These are phyloP conservation scores for Cytauxzoon felis DNA, from an alignment of 169 alveolate species.

Conservation along the genomic window DNA sequence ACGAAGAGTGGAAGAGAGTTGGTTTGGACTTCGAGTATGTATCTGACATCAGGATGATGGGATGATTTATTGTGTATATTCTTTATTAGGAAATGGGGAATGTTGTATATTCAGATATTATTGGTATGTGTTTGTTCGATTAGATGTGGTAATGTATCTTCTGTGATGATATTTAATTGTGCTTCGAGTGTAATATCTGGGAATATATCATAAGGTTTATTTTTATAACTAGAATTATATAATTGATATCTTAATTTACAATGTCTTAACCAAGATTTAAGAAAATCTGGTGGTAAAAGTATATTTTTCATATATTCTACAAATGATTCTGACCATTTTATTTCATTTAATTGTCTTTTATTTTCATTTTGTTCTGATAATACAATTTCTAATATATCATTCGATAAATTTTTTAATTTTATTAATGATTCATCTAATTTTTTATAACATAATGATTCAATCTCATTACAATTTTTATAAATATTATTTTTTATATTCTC, in stretches of 20 bases:
- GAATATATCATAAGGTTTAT: conserved; percentile 41
- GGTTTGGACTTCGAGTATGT: too few species aligned
- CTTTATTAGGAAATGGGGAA: too few species aligned
- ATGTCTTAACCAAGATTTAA: conserved; percentile 67
- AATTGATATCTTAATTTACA: conserved; percentile 64
- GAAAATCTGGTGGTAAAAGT: conserved; percentile 59
- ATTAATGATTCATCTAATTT: conserved; percentile 39
- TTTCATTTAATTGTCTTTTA: conserved; percentile 48
- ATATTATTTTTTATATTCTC: conserved; percentile 7
- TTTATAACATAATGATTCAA: conserved; percentile 57
- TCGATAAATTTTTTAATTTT: conserved; percentile 20
- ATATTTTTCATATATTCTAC: conserved; percentile 47
- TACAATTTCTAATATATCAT: conserved; percentile 28
- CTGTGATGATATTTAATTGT: conserved; percentile 42
- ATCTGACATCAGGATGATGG: too few species aligned
- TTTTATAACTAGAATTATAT: not conserved
- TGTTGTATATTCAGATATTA: not conserved
- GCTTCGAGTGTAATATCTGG: conserved; percentile 53
- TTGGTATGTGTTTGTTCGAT: conserved; percentile 5
- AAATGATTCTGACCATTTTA: conserved; percentile 55
- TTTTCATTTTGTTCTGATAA: conserved; percentile 50
- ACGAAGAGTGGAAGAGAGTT: too few species aligned
- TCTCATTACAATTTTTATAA: conserved; percentile 40
- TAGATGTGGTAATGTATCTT: conserved; percentile 24
- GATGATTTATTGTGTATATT: too few species aligned